Percentiles rank a stretch among this genome's conserved stretches.
Evolutionary conservation across 768 basidiomycete species (phyloP).

Genomic region (Psilocybe cyanescens): DNA sequence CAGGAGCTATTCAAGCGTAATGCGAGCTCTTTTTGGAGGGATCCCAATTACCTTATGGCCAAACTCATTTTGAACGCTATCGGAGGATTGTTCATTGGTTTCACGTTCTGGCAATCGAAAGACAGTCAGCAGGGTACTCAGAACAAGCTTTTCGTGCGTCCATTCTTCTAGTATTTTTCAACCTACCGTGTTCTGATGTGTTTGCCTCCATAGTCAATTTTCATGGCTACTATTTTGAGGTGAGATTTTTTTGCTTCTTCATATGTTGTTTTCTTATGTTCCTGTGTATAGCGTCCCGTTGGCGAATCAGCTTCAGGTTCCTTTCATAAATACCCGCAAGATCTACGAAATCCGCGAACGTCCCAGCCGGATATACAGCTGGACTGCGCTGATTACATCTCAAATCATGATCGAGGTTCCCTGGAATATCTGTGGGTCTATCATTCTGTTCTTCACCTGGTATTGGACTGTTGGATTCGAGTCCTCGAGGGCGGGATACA

Average conservation of each 20-base stretch:
- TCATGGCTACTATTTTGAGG: slow-evolving; percentile 53
- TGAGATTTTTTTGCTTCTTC: slow-evolving; percentile 17
- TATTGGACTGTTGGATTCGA: slow-evolving; percentile 72
- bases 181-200: slow-evolving; percentile 1
- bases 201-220: slow-evolving; percentile 44
- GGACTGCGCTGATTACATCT: slow-evolving; percentile 60
- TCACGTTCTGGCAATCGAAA: slow-evolving; percentile 64
- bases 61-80: slow-evolving; percentile 59
- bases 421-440: slow-evolving; percentile 62
- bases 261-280: not conserved
- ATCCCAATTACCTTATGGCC: slow-evolving; percentile 62
- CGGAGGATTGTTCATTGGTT: slow-evolving; percentile 61
- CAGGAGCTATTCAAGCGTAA: slow-evolving; percentile 48
- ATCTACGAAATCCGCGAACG: slow-evolving; percentile 74
- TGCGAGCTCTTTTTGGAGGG: slow-evolving; percentile 51
- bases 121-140: slow-evolving; percentile 60
- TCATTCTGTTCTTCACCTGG: slow-evolving; percentile 68
- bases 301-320: slow-evolving; percentile 65
- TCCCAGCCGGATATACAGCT: slow-evolving; percentile 66
- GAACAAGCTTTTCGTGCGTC: slow-evolving; percentile 66
- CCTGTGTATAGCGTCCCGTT: slow-evolving; percentile 42
- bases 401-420: slow-evolving; percentile 62
- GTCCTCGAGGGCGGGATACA: slow-evolving; percentile 57
- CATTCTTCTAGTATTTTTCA: slow-evolving; percentile 14
- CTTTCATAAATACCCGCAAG: slow-evolving; percentile 59